Conservation (phyloP, 306 rosid species). For the Lathyrus sativus region DNA sequence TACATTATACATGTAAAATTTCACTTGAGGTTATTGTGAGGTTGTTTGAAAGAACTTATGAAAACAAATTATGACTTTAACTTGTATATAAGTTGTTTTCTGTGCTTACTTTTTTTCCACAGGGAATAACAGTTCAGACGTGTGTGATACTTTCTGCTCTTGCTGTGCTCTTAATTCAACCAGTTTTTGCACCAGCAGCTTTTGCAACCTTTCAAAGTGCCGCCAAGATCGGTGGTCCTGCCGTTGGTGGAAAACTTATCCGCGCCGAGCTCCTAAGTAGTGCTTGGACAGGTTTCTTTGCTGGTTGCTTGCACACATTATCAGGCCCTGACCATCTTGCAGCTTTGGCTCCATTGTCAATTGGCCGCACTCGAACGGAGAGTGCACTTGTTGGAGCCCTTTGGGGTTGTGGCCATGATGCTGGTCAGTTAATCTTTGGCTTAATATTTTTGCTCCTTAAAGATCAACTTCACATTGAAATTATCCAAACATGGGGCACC, state of each 20-base stretch:
- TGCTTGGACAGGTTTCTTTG: slow-evolving; percentile 94
- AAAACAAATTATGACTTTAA: not conserved
- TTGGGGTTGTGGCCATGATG: slow-evolving; percentile 99
- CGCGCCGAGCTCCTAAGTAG: slow-evolving; percentile 78
- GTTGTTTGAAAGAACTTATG: not conserved
- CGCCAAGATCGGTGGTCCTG: slow-evolving; percentile 65
- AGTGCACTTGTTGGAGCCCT: slow-evolving; percentile 99
- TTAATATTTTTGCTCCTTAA: slow-evolving; percentile 74
- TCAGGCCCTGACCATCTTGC: slow-evolving; percentile 99
- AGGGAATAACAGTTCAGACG: slow-evolving; percentile 63
- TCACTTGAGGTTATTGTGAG: not conserved
- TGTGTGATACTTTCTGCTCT: slow-evolving; percentile 65
- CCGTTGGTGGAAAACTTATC: slow-evolving; percentile 66
- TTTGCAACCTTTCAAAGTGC: slow-evolving; percentile 71
- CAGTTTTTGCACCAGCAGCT: slow-evolving; percentile 81
- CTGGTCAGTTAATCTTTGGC: slow-evolving; percentile 94
- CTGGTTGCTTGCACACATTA: slow-evolving; percentile 96
- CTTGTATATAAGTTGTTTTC: not conserved
- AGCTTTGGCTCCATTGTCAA: slow-evolving; percentile 96
- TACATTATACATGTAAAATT: no score
- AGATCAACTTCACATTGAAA: slow-evolving; percentile 88
- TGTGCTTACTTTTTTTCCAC: slow-evolving; percentile 24
- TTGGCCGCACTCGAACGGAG: slow-evolving; percentile 79
- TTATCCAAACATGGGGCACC: slow-evolving; percentile 91
- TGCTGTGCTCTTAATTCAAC: slow-evolving; percentile 67